A percentile compares a stretch with the other conserved stretches of the same genome.
phyloP scores from a whole-genome alignment of 1,139 yeast species.

The Wickerhamomyces sp. region DNA sequence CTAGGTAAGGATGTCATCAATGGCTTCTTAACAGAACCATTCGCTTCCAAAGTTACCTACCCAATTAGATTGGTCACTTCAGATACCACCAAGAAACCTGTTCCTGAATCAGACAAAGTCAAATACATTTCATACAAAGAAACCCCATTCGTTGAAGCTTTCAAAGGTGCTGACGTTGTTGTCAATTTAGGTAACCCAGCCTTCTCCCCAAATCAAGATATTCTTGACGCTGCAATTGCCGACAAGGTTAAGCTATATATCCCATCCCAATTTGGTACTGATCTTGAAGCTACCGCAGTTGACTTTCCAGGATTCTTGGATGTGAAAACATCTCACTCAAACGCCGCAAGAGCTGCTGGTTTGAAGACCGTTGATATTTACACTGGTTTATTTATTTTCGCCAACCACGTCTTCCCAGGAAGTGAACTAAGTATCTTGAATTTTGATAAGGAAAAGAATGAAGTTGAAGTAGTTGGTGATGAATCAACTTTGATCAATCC shows the following conservation, averaged over 20 bases:
- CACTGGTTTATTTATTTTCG: slow-evolving; percentile 36
- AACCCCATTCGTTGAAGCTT: slow-evolving; percentile 31
- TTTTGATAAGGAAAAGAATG: slow-evolving; percentile 31
- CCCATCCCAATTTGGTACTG: slow-evolving; percentile 61
- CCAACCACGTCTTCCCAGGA: slow-evolving; percentile 13
- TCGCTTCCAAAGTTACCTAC: slow-evolving; percentile 37
- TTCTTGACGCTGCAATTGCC: slow-evolving; percentile 34
- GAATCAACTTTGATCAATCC: slow-evolving; percentile 33
- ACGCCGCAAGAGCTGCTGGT: slow-evolving; percentile 39
- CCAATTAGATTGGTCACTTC: slow-evolving; percentile 50
- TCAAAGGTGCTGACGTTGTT: slow-evolving; percentile 48
- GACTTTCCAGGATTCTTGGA: slow-evolving; percentile 34
- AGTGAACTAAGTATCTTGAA: slow-evolving; percentile 29
- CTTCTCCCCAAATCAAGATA: slow-evolving; percentile 26
- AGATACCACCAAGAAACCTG: slow-evolving; percentile 34
- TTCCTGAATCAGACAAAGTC: slow-evolving; percentile 34
- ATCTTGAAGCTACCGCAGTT: slow-evolving; percentile 28
- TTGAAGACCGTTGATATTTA: slow-evolving; percentile 47
- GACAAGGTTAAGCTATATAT: slow-evolving; percentile 49
- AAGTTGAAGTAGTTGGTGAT: slow-evolving; percentile 41
- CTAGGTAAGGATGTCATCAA: slow-evolving; percentile 45
- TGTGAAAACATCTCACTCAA: slow-evolving; percentile 37
- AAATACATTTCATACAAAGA: slow-evolving; percentile 37
- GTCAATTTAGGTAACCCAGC: slow-evolving; percentile 38
- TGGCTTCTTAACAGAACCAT: slow-evolving; percentile 41